A percentile compares a stretch with the other conserved stretches of the same genome.
phyloP scores from a whole-genome alignment of 305 asterid genomes.

The Solanum hybrid region DNA sequence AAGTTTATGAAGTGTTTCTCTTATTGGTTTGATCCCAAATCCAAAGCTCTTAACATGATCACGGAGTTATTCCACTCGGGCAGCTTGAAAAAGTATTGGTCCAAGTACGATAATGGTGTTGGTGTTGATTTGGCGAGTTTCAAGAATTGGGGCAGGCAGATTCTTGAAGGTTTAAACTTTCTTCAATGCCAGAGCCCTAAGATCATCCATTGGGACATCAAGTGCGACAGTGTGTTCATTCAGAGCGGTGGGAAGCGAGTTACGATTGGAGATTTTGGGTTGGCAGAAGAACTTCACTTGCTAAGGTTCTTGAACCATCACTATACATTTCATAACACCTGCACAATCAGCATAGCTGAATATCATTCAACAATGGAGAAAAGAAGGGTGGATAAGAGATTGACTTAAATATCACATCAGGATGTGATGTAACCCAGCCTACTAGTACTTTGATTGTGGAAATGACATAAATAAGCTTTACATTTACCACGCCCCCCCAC shows the following conservation, averaged over 20 bases:
- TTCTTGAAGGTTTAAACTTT: slow-evolving; percentile 31
- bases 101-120: neutral
- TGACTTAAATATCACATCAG: neutral
- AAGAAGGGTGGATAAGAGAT: neutral
- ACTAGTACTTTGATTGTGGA: neutral
- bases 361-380: neutral
- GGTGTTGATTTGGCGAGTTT: neutral
- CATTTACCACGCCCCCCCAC: neutral
- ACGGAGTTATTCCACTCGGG: neutral
- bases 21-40: too few species aligned
- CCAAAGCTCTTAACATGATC: too few species aligned
- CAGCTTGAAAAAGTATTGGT: neutral
- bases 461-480: neutral
- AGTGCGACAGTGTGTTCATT: too few species aligned
- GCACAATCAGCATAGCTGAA: neutral
- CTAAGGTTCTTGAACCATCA: neutral
- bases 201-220: neutral
- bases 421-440: neutral
- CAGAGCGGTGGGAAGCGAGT: too few species aligned
- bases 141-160: slow-evolving; percentile 42
- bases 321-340: neutral
- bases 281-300: neutral
- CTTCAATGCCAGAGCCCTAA: slow-evolving; percentile 36
- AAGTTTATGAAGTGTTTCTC: too few species aligned
- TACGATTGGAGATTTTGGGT: too few species aligned